Base-by-base conservation (phyloP, 139 green algal genomes). In the Picochlorum sp. region DNA sequence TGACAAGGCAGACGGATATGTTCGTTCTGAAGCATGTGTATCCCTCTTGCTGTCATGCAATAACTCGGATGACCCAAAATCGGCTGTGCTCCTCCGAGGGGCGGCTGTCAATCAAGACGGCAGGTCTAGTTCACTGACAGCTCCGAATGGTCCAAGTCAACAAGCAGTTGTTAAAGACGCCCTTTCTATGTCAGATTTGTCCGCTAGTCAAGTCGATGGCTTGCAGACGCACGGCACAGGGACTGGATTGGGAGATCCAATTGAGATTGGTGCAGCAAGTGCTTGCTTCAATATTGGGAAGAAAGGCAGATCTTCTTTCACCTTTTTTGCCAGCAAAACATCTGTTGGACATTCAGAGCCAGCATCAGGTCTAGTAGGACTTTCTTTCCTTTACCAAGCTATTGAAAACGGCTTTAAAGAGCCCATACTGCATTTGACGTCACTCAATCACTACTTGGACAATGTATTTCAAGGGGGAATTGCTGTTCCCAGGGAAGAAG, bases 261-360 rank as follows among this genome's bases (percentile, higher is more conserved):
- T 95, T 30, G 88, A 95, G 68, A 57, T 93, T 2, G 83, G 86
- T 11, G 73, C 73, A 10, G 49, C n/a, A 7, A 15, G 13, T 44
- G 30, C 31, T 15, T 51, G 63, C 6, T 45, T 78, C 54, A 45
- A 64, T 64, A 47, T 15, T 20, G 2, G 26, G 13, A 20, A 44
- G n/a, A 26, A 20, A 10, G 26, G 14, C 38, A 8, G 55, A 23
- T 55, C 26, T 14, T 8, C 23, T 4, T 72, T 91, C 1, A 65
- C 49, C 1, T 45, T 95, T 60, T 65, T 79, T 10, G 77, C 83
- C 24, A 82, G 80, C 49, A 96, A 96, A 69, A 83, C 75, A 23
- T 54, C 56, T n/a, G 23, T 88, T 8, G 90, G 89, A 3, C 90
- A 96, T 76, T 81, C 83, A n/a, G 90, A 96, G 70, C 83, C 90